Conservation (phyloP, 345 rosid species). For the Eucalyptus erythrocorys region DNA sequence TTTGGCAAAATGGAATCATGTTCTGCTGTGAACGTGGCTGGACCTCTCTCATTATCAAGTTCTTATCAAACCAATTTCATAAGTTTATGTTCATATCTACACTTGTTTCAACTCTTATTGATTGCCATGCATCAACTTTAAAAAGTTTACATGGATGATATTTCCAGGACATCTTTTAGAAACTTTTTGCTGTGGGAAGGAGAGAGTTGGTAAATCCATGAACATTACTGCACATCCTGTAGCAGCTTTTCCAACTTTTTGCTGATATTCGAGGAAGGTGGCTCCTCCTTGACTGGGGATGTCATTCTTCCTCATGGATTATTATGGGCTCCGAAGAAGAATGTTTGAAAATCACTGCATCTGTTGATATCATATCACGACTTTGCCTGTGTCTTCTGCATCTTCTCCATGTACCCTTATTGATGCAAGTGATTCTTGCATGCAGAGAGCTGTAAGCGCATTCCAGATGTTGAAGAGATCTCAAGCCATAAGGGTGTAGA, state of each 20-base stretch:
- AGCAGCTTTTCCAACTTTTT: neutral
- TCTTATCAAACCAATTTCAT: neutral
- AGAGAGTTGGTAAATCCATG: neutral
- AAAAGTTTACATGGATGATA: neutral
- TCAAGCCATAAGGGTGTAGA: conserved; percentile 50
- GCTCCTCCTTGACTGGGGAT: neutral
- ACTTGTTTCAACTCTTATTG: neutral
- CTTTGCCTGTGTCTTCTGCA: neutral
- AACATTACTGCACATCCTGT: neutral
- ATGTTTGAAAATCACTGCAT: neutral
- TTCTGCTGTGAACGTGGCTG: neutral
- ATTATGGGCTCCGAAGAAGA: neutral
- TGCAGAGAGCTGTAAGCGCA: conserved; percentile 47
- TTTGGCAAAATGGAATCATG: neutral
- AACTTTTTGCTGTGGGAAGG: neutral
- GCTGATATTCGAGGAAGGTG: neutral
- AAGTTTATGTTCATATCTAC: neutral
- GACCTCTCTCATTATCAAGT: neutral
- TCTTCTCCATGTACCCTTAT: neutral
- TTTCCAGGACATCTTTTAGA: neutral
- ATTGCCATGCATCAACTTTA: neutral
- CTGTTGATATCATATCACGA: neutral
- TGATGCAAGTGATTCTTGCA: neutral
- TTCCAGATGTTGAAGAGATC: conserved; percentile 46
- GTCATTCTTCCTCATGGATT: neutral